phyloP scores from a whole-genome alignment of 2,329 filamentous ascomycete genomes.

The Endothia cerciana region DNA sequence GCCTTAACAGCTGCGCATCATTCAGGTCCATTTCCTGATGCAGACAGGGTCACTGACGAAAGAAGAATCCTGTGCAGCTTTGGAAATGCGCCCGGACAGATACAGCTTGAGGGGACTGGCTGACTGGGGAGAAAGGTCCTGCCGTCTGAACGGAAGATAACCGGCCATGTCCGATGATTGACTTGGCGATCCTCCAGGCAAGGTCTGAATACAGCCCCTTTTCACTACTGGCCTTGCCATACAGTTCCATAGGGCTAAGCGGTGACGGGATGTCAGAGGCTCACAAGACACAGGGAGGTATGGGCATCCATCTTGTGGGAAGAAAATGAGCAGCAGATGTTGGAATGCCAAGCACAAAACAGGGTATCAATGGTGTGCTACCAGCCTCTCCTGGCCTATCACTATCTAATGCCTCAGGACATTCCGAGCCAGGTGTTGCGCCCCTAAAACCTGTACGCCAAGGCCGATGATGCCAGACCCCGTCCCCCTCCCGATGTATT shows the following conservation, averaged over 20 bases:
- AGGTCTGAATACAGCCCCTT: background rate
- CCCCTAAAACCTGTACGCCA: constrained; percentile 11
- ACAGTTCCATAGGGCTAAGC: background rate
- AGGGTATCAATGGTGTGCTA: constrained; percentile 27
- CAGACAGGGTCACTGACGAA: background rate
- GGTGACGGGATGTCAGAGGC: background rate
- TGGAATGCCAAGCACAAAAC: background rate
- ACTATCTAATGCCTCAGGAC: constrained; percentile 1
- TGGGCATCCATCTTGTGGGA: background rate
- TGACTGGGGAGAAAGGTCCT: constrained; percentile 8
- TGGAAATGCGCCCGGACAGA: background rate
- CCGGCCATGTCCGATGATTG: constrained; percentile 25
- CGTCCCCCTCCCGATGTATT: constrained; percentile 5
- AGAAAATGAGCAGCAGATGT: background rate
- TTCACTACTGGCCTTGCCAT: background rate
- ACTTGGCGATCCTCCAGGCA: constrained; percentile 13
- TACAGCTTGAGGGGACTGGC: background rate
- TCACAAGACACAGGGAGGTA: background rate
- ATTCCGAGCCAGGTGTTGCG: background rate
- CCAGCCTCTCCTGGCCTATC: constrained; percentile 3
- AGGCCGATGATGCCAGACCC: constrained; percentile 23
- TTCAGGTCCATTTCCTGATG: background rate
- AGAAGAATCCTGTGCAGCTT: background rate
- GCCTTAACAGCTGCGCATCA: background rate
- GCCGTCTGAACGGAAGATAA: constrained; percentile 25